Evolutionary conservation across 2,329 filamentous ascomycete species (phyloP).

Genomic region (Phyllosticta capitalensis): DNA sequence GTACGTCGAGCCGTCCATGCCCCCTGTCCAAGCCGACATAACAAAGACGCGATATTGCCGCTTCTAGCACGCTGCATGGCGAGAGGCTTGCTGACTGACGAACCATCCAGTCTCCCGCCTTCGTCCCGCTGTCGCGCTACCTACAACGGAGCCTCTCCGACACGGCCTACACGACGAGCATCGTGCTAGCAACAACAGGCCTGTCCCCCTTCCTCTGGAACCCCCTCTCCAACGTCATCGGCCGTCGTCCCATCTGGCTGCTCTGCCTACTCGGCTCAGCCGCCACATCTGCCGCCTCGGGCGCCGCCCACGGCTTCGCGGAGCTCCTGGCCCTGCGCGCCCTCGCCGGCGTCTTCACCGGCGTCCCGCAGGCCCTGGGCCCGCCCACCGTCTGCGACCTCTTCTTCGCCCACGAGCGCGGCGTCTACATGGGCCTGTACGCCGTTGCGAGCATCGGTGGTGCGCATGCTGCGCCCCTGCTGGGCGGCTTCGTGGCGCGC

Average conservation of each 20-base stretch:
- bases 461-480: slow-evolving; percentile 5
- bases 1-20: neutral
- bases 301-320: neutral
- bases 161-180: slow-evolving; percentile 2
- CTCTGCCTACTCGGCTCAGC: neutral
- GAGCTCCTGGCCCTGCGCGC: neutral
- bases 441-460: slow-evolving; percentile 7
- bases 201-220: slow-evolving; percentile 10
- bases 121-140: slow-evolving; percentile 2
- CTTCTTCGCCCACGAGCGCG: slow-evolving; percentile 10
- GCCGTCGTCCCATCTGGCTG: slow-evolving; percentile 9
- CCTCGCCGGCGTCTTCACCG: slow-evolving; percentile 1
- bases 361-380: slow-evolving; percentile 3
- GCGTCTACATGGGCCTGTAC: slow-evolving; percentile 8
- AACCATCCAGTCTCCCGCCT: slow-evolving; percentile 4
- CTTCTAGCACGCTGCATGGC: neutral
- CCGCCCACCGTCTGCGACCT: slow-evolving; percentile 3
- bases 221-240: slow-evolving; percentile 6
- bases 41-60: neutral
- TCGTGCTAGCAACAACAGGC: neutral
- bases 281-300: neutral
- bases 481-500: slow-evolving; percentile 9
- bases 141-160: slow-evolving; percentile 2
- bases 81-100: neutral
- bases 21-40: neutral